phyloP scores from a whole-genome alignment of 208 protist genomes.

The Acanthamoeba divionensis region DNA sequence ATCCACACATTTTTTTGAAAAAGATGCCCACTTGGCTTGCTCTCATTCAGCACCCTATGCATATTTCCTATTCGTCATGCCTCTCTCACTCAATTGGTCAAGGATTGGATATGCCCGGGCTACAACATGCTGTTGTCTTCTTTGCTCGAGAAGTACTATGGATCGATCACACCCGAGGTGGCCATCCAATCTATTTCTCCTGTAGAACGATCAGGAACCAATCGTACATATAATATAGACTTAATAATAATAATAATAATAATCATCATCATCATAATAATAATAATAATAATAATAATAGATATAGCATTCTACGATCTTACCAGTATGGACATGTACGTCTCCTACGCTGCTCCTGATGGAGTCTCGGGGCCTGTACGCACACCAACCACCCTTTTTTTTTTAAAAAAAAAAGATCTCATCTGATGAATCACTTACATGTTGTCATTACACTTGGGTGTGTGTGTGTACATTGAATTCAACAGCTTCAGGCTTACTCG shows the following conservation, averaged over 20 bases:
- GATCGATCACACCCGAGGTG: constrained; percentile 43
- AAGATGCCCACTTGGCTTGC: not conserved
- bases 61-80: not conserved
- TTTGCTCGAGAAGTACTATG: constrained; percentile 55
- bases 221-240: no score
- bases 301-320: constrained; percentile 64
- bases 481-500: not conserved
- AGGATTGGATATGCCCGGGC: constrained; percentile 60
- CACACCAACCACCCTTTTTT: no score
- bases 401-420: not conserved
- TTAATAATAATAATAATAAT: no score
- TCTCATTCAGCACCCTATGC: not conserved
- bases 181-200: constrained; percentile 54
- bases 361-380: not conserved
- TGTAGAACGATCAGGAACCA: not conserved
- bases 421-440: not conserved
- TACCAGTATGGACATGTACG: constrained; percentile 26
- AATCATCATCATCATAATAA: not conserved
- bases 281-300: not conserved
- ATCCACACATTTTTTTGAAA: no score
- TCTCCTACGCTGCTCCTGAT: not conserved
- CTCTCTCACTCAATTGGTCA: no score
- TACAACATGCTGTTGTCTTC: constrained; percentile 20
- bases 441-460: no score
- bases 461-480: not conserved